Percentiles rank a stretch among this genome's conserved stretches.
These are phyloP conservation scores for Rhododendron griersonianum DNA, from an alignment of 148 eudicot genomes.

Conservation along the genomic window DNA sequence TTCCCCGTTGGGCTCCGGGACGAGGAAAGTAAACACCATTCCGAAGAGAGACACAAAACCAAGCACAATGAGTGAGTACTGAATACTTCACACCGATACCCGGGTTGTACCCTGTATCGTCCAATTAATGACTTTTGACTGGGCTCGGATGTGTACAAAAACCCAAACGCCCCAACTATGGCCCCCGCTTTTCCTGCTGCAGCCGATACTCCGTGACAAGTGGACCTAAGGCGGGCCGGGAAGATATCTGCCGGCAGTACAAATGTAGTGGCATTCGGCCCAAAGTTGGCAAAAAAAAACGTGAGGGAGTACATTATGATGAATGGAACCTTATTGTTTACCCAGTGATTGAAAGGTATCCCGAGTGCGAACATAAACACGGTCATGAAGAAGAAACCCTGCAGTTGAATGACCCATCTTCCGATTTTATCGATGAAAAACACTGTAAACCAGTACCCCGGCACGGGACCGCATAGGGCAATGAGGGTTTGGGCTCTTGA, in stretches of 20 bases:
- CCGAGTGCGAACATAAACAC: neutral
- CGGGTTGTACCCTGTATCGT: neutral
- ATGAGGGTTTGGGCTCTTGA: neutral
- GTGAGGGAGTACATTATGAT: neutral
- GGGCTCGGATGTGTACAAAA: too few species aligned
- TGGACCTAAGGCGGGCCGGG: neutral
- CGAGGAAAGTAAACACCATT: constrained; percentile 53
- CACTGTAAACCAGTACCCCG: neutral
- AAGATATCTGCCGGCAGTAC: neutral
- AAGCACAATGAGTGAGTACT: constrained; percentile 49
- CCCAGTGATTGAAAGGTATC: neutral
- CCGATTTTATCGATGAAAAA: neutral
- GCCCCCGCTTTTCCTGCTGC: constrained; percentile 90
- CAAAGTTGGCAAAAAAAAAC: neutral
- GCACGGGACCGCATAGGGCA: neutral
- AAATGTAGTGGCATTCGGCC: neutral
- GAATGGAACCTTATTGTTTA: neutral
- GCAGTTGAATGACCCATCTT: neutral
- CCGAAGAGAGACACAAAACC: constrained; percentile 52
- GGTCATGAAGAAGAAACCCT: neutral
- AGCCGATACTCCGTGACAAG: constrained; percentile 77
- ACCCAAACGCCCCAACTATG: constrained; percentile 17
- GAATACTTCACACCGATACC: constrained; percentile 83
- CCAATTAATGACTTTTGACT: too few species aligned
- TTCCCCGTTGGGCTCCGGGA: constrained; percentile 79